These are phyloP conservation scores for Aspergillus baeticus DNA, from an alignment of 495 filamentous ascomycete genomes.

Conservation along the genomic window DNA sequence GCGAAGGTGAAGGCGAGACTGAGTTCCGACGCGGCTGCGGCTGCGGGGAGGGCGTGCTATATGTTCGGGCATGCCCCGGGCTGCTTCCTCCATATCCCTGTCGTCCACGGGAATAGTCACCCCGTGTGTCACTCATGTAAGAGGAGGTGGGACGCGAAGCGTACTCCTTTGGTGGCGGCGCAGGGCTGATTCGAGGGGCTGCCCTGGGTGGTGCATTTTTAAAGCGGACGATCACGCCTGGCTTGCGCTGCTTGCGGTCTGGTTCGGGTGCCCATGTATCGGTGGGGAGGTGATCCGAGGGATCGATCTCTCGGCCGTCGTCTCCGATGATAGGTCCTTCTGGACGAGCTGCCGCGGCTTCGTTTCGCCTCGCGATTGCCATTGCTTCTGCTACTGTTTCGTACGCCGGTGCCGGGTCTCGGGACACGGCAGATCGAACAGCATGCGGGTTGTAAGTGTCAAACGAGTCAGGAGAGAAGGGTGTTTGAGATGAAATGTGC, in stretches of 20 bases:
- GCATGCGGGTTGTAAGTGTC: constrained; percentile 44
- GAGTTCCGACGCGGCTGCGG: constrained; percentile 18
- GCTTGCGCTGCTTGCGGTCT: constrained; percentile 67
- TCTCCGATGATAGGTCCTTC: constrained; percentile 69
- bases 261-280: constrained; percentile 94
- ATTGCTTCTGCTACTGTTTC: constrained; percentile 42
- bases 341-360: constrained; percentile 35
- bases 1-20: constrained; percentile 33
- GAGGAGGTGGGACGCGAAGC: constrained; percentile 6
- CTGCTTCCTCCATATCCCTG: constrained; percentile 19
- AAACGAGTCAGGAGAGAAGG: constrained; percentile 87
- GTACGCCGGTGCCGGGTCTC: constrained; percentile 38
- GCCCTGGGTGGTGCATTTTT: constrained; percentile 38
- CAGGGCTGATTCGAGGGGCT: not conserved
- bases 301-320: constrained; percentile 86
- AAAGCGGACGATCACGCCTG: constrained; percentile 55
- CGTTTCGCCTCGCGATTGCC: constrained; percentile 34
- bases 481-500: constrained; percentile 72
- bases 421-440: constrained; percentile 28
- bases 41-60: constrained; percentile 18
- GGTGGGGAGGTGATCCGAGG: constrained; percentile 87
- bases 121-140: not conserved
- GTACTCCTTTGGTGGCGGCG: constrained; percentile 3
- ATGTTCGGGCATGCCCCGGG: constrained; percentile 24
- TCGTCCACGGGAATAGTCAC: constrained; percentile 19